Evolutionary conservation across 768 basidiomycete genomes (phyloP).

Genomic region (Termitomyces sp.): DNA sequence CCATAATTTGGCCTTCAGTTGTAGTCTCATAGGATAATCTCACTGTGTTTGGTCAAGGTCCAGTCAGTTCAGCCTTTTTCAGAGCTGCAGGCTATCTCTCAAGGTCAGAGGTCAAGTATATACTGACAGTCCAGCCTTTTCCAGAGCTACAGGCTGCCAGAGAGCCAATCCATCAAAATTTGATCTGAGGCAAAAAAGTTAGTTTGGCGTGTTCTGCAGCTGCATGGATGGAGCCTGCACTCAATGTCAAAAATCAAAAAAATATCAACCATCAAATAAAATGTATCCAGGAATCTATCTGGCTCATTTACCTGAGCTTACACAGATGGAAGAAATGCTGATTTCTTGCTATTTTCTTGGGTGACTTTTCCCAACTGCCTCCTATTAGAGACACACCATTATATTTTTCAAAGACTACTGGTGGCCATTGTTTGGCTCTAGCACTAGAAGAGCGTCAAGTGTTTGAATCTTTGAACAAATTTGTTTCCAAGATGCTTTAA

Average conservation of each 20-base stretch:
- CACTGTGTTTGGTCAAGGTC: too few species aligned
- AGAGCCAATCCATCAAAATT: too few species aligned
- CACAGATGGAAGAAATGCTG: too few species aligned
- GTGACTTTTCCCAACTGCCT: slow-evolving; percentile 28
- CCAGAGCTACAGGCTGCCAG: too few species aligned
- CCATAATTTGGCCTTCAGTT: too few species aligned
- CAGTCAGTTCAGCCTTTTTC: too few species aligned
- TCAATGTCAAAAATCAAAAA: not conserved
- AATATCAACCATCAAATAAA: slow-evolving; percentile 5
- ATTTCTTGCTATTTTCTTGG: slow-evolving; percentile 19
- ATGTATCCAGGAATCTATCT: slow-evolving; percentile 4
- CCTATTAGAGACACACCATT: slow-evolving; percentile 21
- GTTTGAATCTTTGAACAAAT: slow-evolving; percentile 1
- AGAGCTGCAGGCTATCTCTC: too few species aligned
- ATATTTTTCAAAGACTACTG: slow-evolving; percentile 7
- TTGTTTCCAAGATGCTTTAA: not conserved
- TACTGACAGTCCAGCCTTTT: too few species aligned
- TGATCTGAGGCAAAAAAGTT: too few species aligned
- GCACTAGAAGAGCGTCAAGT: not conserved
- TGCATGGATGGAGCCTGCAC: not conserved
- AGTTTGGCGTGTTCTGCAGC: too few species aligned
- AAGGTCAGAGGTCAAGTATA: too few species aligned
- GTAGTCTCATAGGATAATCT: too few species aligned
- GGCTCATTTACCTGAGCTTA: not conserved
- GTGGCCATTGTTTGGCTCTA: not conserved